phyloP scores from a whole-genome alignment of 176 grass and related monocot genomes.

The Eremochloa ophiuroides region DNA sequence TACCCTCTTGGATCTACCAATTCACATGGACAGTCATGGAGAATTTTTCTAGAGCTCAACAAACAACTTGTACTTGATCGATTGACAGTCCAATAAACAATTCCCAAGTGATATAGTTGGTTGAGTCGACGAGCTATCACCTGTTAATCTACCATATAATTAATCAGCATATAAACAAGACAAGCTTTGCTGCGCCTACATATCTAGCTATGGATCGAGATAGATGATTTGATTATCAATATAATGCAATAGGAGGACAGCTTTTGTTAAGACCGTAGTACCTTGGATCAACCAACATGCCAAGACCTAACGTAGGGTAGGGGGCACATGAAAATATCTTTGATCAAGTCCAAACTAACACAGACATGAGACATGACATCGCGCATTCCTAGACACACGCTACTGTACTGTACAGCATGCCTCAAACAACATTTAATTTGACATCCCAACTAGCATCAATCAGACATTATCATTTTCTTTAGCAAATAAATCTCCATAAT shows the following conservation, averaged over 20 bases:
- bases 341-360: not conserved
- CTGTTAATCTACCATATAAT: not conserved
- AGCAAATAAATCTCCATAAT: not conserved
- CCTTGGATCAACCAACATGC: conserved; percentile 26
- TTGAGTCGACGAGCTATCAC: conserved; percentile 1
- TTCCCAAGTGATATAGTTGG: not conserved
- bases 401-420: conserved; percentile 12
- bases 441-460: not conserved
- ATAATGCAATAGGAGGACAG: not conserved
- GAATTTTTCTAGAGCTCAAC: not conserved
- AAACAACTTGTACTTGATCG: not conserved
- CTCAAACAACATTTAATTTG: not conserved
- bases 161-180: not conserved
- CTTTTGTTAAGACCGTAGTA: conserved; percentile 27
- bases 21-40: not conserved
- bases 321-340: conserved; percentile 12
- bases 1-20: conserved; percentile 11
- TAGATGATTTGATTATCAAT: not conserved
- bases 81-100: not conserved
- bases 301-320: not conserved
- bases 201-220: not conserved
- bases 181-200: not conserved
- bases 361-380: conserved; percentile 24
- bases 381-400: not conserved
- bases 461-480: not conserved